Evolutionary conservation across 805 yeast genomes (phyloP), one percentile per base, ranked within the genome.

Genomic region (Starmerella geochares): DNA sequence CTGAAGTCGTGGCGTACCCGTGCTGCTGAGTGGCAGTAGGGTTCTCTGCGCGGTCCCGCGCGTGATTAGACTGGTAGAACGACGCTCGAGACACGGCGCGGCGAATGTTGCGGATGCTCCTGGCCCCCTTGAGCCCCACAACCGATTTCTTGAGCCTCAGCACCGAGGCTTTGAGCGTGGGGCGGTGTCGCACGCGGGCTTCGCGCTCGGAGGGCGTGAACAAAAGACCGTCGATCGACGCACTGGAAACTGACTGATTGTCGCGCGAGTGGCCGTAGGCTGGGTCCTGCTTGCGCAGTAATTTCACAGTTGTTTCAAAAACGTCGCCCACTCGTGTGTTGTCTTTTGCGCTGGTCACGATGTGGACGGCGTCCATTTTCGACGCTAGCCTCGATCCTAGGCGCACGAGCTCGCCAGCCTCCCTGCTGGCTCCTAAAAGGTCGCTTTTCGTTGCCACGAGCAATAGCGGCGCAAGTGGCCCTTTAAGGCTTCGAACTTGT

Each of bases 371-470:
- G 16, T 90, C 94, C 94, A 96, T 85, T 51, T 78, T 77, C 54
- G 83, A 83, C 25, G 94, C 84, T 4, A 86, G 83, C 50, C 77
- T 77, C 46, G 84, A 80, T 38, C 95, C 97, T 57, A 83, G 86
- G 52, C 81, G 87, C 28, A 20, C 27, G 6, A 42, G 27, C 20
- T 42, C 37, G 4, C 86, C 83, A 50, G 80, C 70, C 17, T 87
- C 73, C n/a, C 75, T 81, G 53, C 96, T 73, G 57, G 82, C 87
- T 20, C 77, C 77, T 8, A 75, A 77, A 54, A 86, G 71, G 67
- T 90, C 97, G 59, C 94, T 83, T 66, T 90, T 90, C 67, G 86
- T 87, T 48, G 95, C 97, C 35, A 88, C 81, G 35, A 90, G 70
- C 10, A 87, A 94, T 83, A 87, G 82, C 28, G 96, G 96, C 27